Evolutionary conservation across 305 asterid species (phyloP).

Genomic region (Euphrasia arctica): DNA sequence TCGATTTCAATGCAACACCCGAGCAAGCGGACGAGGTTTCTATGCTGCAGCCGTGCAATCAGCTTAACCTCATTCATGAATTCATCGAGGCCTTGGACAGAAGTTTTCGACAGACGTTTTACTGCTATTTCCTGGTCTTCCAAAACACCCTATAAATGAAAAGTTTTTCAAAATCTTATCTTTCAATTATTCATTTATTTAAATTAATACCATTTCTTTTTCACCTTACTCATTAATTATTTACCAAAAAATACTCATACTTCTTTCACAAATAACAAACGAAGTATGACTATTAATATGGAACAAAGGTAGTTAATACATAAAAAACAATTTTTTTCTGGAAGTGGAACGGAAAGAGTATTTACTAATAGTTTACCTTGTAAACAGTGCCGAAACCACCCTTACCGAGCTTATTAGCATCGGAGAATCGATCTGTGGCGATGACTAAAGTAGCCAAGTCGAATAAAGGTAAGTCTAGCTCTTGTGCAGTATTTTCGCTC

Average conservation of each 20-base stretch:
- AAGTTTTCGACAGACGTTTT: slow-evolving; percentile 74
- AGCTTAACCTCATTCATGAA: slow-evolving; percentile 82
- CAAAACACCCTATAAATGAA: slow-evolving; percentile 45
- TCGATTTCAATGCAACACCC: slow-evolving; percentile 82
- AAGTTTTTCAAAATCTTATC: too few species aligned
- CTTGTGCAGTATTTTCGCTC: slow-evolving; percentile 47
- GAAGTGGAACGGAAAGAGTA: too few species aligned
- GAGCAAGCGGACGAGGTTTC: slow-evolving; percentile 80
- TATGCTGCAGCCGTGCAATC: slow-evolving; percentile 83
- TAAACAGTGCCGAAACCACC: slow-evolving; percentile 94
- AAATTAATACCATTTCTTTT: too few species aligned
- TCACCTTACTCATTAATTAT: too few species aligned
- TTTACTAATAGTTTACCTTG: slow-evolving; percentile 38
- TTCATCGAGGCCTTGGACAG: slow-evolving; percentile 82
- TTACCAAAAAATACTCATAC: too few species aligned
- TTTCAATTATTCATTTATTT: too few species aligned
- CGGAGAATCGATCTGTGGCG: slow-evolving; percentile 71
- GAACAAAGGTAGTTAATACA: too few species aligned
- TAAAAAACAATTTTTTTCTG: too few species aligned
- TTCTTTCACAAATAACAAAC: background rate
- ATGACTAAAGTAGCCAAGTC: slow-evolving; percentile 47
- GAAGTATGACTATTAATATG: too few species aligned
- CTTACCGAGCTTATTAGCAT: slow-evolving; percentile 69
- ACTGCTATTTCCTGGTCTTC: slow-evolving; percentile 82
- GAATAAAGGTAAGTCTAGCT: slow-evolving; percentile 69